Base-by-base conservation (phyloP, 2,329 filamentous ascomycete species). In the Penicillium sp. region DNA sequence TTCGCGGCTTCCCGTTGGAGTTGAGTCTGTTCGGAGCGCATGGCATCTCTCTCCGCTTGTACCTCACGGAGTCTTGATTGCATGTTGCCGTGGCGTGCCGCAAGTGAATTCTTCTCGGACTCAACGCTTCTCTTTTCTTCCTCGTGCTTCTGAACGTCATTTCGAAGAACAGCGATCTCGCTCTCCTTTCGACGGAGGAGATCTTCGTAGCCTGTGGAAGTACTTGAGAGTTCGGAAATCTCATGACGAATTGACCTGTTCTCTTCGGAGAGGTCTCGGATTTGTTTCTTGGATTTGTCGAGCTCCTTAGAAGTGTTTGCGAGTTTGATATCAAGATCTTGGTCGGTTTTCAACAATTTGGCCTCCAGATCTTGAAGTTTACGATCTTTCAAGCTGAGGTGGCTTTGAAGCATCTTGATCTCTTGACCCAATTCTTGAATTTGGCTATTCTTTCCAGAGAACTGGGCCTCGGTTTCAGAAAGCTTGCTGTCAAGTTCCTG, bases 161-260 rank as follows among this genome's bases (percentile, higher is more conserved):
- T 82, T 59, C 89, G 88, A 31, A 97, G 77, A 40, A 97, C 78
- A 0, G 85, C 79, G 19, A 98, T 75, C 64, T 98, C 94, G 66
- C 90, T 95, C 65, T 98, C 93, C 67, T 97, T 98, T 52, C 87
- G 84, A 22, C 89, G 81, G 22, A 98, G 85, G 38, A 97, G 79
- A 61, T 97, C 91, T 69, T 98, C 93, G 57, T 95, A 97, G 63
- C 90, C 88, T 0, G 89, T 94, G 0, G 91, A 95, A 0, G 91
- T 96, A 43, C 88, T 83, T 0, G 93, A 93, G 17, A 98, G 75
- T 57, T 95, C 84, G 0, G 86, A 80, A 46, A 98, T 82, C 61
- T 96, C 89, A 60, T 89, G 81, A 47, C 94, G 85, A 41, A 95
- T 81, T 39, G 86, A 82, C 12, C 82, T 80, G 58, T 95, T 94